Conservation (phyloP, 2,329 filamentous ascomycete genomes). For the Colletotrichum sp. region DNA sequence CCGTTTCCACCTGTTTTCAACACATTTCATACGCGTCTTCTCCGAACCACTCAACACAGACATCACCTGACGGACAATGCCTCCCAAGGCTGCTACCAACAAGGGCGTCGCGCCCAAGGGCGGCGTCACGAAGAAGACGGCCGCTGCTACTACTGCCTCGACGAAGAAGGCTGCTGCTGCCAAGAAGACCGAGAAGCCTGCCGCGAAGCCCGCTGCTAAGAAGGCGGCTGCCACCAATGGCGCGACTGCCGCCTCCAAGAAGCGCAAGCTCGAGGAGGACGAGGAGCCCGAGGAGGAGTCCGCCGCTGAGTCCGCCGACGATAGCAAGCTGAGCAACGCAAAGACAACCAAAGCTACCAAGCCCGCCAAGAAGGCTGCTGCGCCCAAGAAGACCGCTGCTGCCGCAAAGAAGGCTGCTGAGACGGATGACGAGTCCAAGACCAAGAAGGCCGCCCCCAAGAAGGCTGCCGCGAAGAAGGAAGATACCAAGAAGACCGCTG, state of each 20-base stretch:
- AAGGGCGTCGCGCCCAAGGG: constrained; percentile 30
- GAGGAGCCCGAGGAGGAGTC: constrained; percentile 1
- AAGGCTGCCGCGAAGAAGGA: constrained; percentile 55
- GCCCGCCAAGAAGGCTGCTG: constrained; percentile 34
- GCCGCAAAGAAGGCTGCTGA: constrained; percentile 41
- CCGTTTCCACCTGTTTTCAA: background rate
- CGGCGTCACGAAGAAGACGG: constrained; percentile 26
- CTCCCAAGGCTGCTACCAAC: constrained; percentile 29
- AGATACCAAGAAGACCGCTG: constrained; percentile 11
- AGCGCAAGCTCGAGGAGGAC: constrained; percentile 14
- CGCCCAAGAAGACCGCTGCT: constrained; percentile 21
- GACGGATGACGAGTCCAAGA: constrained; percentile 23
- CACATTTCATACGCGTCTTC: constrained; percentile 8
- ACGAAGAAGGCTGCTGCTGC: constrained; percentile 29
- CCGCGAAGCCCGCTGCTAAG: constrained; percentile 24
- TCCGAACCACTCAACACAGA: background rate
- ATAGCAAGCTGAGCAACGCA: background rate
- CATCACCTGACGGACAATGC: constrained; percentile 15
- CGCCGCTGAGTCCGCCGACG: background rate
- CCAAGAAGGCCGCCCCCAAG: constrained; percentile 51
- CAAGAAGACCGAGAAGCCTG: constrained; percentile 27
- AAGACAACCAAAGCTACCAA: constrained; percentile 28
- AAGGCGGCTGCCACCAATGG: constrained; percentile 31
- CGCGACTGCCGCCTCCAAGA: constrained; percentile 21
- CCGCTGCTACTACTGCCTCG: constrained; percentile 24